A percentile compares a stretch with the other conserved stretches of the same genome.
Conservation (phyloP, 164 flowering plant genomes). For the Aristolochia fimbriata region DNA sequence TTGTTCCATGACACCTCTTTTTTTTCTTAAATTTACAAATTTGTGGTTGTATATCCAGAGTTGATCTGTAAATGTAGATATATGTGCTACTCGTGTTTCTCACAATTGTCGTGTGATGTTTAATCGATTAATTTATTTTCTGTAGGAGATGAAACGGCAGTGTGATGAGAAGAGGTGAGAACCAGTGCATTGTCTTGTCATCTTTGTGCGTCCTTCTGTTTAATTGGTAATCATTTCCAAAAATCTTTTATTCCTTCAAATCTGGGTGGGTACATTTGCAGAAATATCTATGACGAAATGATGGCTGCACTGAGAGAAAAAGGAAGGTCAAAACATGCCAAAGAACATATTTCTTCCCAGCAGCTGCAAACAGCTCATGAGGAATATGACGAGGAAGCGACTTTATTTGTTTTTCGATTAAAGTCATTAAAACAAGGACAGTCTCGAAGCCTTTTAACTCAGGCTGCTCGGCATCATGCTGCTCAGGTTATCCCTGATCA, state of each 20-base stretch:
- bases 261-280: conserved; percentile 14
- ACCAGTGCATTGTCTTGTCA: conserved; percentile 1
- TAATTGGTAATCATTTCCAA: conserved; percentile 4
- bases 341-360: conserved; percentile 38
- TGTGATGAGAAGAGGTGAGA: conserved; percentile 86
- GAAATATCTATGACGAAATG: conserved; percentile 54
- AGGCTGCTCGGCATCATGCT: conserved; percentile 94
- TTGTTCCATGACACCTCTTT: too few species aligned
- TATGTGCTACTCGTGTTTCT: too few species aligned
- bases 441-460: conserved; percentile 81
- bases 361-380: conserved; percentile 64
- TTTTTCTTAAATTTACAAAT: too few species aligned
- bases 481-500: conserved; percentile 62
- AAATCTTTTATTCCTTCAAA: conserved; percentile 2
- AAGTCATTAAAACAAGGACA: conserved; percentile 88
- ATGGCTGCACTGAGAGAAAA: conserved; percentile 43
- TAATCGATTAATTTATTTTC: conserved; percentile 3
- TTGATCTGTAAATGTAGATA: too few species aligned
- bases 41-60: too few species aligned
- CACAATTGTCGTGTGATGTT: background rate
- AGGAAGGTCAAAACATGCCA: conserved; percentile 47
- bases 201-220: conserved; percentile 7
- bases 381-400: conserved; percentile 77
- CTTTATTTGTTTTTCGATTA: conserved; percentile 73
- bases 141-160: conserved; percentile 87